Base-by-base conservation (phyloP, 169 alveolate genomes). In the Plasmodium sp. region DNA sequence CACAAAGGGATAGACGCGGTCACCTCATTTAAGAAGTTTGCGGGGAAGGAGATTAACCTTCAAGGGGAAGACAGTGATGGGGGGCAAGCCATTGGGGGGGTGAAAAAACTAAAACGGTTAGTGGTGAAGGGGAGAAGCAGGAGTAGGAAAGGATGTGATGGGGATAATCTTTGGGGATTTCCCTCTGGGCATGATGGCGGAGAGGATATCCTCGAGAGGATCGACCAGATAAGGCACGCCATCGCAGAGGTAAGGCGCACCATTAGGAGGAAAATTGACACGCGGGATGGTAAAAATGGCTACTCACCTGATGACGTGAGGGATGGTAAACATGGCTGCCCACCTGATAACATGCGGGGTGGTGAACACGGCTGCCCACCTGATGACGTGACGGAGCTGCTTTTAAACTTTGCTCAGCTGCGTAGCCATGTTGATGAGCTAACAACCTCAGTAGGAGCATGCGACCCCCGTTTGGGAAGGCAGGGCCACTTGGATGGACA, bases 11-110 rank as follows among this genome's bases (percentile, higher is more conserved):
- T 82, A n/a, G 58, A 82, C 84, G 33, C 92, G 33, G 56, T 81
- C 12, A 31, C 9, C 41, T 75, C 95, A 4, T 92, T 92, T 92
- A 92, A 82, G 72, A 56, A 16, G n/a, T 92, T 92, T 41, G 54
- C 43, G 71, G 95, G 95, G 51, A 92, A 92, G 31, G 67, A 74
- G 43, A 71, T 92, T 36, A 7, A 22, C 41, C 12, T 71, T 86
- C 34, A 86, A 77, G 5, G n/a, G 36, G 73, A 36, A 51, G 41
- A 22, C 73, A 12, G 31, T 34, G n/a, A 18, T 34, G n/a, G 27
- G 39, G 81, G 34, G 31, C 72, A 86, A 5, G 1, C 81, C 36
- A 39, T 51, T 54, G 31, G 18, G 31, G 43, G 41, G 45, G 12
- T 14, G 43, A 51, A 31, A 7, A 75, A 36, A 48, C 41, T 33